Conservation (phyloP, 495 filamentous ascomycete genomes). For the Annulohypoxylon maeteangense region DNA sequence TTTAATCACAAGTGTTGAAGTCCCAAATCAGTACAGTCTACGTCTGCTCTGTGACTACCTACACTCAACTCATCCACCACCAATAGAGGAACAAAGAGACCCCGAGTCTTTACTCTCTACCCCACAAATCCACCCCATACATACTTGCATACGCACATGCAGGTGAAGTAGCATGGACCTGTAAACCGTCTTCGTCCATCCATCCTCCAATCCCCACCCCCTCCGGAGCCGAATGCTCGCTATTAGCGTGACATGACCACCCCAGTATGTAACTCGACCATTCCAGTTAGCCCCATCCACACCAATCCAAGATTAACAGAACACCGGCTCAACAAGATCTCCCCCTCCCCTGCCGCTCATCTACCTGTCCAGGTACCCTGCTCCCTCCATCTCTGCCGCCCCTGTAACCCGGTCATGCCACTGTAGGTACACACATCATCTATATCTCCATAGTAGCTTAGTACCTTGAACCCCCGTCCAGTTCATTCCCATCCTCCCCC, state of each 20-base stretch:
- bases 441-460: too few species aligned
- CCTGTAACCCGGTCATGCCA: neutral
- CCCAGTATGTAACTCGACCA: neutral
- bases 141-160: neutral
- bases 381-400: neutral
- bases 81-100: neutral
- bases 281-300: neutral
- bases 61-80: neutral
- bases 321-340: constrained; percentile 9
- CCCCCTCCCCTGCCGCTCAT: neutral
- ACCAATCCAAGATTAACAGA: neutral
- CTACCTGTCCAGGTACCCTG: neutral
- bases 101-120: neutral
- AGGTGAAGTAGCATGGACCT: neutral
- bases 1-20: neutral
- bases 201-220: neutral
- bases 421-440: too few species aligned
- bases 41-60: neutral
- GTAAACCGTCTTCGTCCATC: neutral
- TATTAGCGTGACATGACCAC: neutral
- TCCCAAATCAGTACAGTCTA: neutral
- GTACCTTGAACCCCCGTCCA: neutral
- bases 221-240: neutral
- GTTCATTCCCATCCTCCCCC: neutral
- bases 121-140: neutral